Base-by-base conservation (phyloP, 176 grass and related monocot species). In the Guadua angustifolia region DNA sequence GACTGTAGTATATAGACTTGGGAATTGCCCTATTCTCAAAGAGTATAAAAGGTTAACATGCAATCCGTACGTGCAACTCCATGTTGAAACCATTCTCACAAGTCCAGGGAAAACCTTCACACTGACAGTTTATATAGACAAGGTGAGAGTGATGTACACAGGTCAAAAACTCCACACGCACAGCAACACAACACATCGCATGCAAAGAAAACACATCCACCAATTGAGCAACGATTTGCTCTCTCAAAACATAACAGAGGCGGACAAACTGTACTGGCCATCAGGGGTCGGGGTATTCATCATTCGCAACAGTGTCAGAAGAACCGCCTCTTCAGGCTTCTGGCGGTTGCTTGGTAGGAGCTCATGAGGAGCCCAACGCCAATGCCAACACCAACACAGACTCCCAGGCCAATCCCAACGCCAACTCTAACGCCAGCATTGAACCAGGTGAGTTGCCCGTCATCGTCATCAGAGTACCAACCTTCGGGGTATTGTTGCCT, bases 331-430 rank as follows among this genome's bases (percentile, higher is more conserved):
- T 88, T 99, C 59, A 99, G 90, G 80, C 33, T 94, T 88, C 73
- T 89, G 58, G 96, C 78, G 1, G 93, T 95, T 84, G 93, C 91
- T 83, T 99, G 91, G 83, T 95, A 99, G 1, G 93, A 95, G 73
- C 86, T 65, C 96, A 99, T 89, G 52, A 99, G 89, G 33, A 99
- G 91, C 39, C 96, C 96, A 29, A 99, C 96, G 6, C 93, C 93
- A 62, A 95, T 94, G n/a, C 96, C 96, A 40, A 98, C 87, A 42
- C 96, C 96, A 7, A 98, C 93, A 56, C 93, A 99, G 65, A 99
- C 94, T 62, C 91, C 96, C 59, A 99, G 66, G 52, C 96, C 96
- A 47, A 99, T 95, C 26, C 96, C 96, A 18, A 99, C 89, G 0
- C 96, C 96, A 4, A 95, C 96, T 81, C 93, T 86, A 63, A 99